A percentile compares a stretch with the other conserved stretches of the same genome.
Evolutionary conservation across 2,329 filamentous ascomycete genomes (phyloP).

Genomic region (Verticillium nubilum): DNA sequence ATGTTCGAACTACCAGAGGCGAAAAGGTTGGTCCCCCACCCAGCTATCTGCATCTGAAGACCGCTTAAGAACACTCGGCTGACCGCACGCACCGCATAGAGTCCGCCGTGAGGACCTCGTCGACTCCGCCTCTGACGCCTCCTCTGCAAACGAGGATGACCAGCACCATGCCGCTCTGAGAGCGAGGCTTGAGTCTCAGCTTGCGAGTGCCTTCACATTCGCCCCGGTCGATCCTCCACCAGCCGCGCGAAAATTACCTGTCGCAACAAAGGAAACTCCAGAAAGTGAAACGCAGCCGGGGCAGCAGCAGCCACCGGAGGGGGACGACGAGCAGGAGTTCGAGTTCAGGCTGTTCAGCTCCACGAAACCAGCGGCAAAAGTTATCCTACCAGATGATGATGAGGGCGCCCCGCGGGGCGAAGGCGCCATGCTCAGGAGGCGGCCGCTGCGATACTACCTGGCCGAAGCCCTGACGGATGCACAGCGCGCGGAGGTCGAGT

Average conservation of each 20-base stretch:
- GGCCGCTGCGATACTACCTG: slow-evolving; percentile 47
- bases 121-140: slow-evolving; percentile 25
- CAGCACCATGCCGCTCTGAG: slow-evolving; percentile 31
- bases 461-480: slow-evolving; percentile 28
- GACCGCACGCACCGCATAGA: slow-evolving; percentile 22
- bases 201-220: slow-evolving; percentile 40
- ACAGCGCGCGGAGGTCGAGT: slow-evolving; percentile 31
- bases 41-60: not conserved
- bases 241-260: slow-evolving; percentile 2
- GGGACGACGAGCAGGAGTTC: slow-evolving; percentile 35
- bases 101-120: slow-evolving; percentile 51
- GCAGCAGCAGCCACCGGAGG: slow-evolving; percentile 16
- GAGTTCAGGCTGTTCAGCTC: slow-evolving; percentile 54
- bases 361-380: slow-evolving; percentile 37
- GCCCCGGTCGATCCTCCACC: slow-evolving; percentile 17
- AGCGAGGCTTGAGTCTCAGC: slow-evolving; percentile 40
- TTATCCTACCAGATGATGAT: slow-evolving; percentile 42
- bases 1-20: slow-evolving; percentile 50
- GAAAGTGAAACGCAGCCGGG: slow-evolving; percentile 13
- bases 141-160: slow-evolving; percentile 20
- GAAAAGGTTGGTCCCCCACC: slow-evolving; percentile 37
- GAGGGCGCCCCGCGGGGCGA: slow-evolving; percentile 24
- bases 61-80: not conserved
- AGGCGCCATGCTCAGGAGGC: slow-evolving; percentile 26
- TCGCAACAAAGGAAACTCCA: slow-evolving; percentile 7